Conservation (phyloP, 106 monocot genomes). For the Hemerocallis citrina region DNA sequence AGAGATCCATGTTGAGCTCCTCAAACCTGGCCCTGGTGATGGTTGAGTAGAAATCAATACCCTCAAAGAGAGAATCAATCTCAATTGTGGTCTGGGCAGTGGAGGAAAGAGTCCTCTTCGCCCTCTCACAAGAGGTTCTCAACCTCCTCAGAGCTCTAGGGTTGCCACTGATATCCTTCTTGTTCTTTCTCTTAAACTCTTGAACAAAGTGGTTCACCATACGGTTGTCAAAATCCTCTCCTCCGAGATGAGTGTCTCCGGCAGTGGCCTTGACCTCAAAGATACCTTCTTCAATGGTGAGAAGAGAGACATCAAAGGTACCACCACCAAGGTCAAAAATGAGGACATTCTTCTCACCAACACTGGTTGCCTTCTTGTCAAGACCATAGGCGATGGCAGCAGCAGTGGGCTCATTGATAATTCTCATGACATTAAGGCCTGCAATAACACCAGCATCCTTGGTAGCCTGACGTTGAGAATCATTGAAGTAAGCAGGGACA, state of each 20-base stretch:
- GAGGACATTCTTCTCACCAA: slow-evolving; percentile 40
- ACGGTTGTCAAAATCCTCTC: slow-evolving; percentile 35
- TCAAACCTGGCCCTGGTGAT: slow-evolving; percentile 30
- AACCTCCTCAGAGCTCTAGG: slow-evolving; percentile 28
- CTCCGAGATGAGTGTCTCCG: slow-evolving; percentile 39
- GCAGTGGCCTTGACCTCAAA: slow-evolving; percentile 43
- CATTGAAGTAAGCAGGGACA: slow-evolving; percentile 34
- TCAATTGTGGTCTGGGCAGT: slow-evolving; percentile 34
- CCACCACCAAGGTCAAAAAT: slow-evolving; percentile 38
- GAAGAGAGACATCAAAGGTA: slow-evolving; percentile 38
- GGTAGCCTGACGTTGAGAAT: slow-evolving; percentile 19
- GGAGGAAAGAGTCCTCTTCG: slow-evolving; percentile 30
- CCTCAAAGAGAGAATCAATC: slow-evolving; percentile 30
- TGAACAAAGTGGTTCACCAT: slow-evolving; percentile 41
- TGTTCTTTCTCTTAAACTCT: slow-evolving; percentile 32
- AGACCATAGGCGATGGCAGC: slow-evolving; percentile 46
- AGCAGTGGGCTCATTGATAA: slow-evolving; percentile 34
- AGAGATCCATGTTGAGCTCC: slow-evolving; percentile 39
- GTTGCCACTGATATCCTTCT: slow-evolving; percentile 32
- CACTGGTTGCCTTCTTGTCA: slow-evolving; percentile 40
- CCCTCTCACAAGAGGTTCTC: slow-evolving; percentile 33
- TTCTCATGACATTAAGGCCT: slow-evolving; percentile 19
- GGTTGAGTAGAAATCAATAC: slow-evolving; percentile 32
- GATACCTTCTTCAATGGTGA: slow-evolving; percentile 45
- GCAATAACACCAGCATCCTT: slow-evolving; percentile 25